Base-by-base conservation (phyloP, 805 yeast species). In the Candida sakaeoensis region DNA sequence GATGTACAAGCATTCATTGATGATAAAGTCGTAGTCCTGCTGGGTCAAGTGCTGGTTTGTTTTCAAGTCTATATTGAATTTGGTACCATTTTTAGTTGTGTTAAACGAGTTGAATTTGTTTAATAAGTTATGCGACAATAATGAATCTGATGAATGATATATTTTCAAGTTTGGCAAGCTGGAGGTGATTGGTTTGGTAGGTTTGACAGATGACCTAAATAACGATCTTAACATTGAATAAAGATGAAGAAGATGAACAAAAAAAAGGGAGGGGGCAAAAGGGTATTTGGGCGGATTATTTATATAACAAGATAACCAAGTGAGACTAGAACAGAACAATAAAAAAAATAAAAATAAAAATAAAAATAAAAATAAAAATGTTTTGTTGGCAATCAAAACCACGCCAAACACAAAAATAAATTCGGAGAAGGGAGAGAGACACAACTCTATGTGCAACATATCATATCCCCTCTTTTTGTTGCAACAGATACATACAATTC, bases 121-220 rank as follows among this genome's bases (percentile, higher is more conserved):
- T 36, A 58, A 57, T 37, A 62, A 47, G 36, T 60, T 60, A 32
- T 43, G 47, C 8, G 64, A 58, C 10, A 50, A 43, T 33, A 47
- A 45, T 21, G 58, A 53, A 32, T 52, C 43, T 18, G 65, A 37
- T 47, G 60, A 55, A 53, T 63, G 68, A 50, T 60, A 62, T 36
- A 38, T 33, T 5, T 23, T 27, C 8, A 36, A 25, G 14, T 5
- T 9, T 8, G 36, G 36, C 15, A 23, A 33, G 16, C 5, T 14
- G 29, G 25, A 12, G 39, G 13, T 26, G 30, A 25, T n/a, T 26
- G 24, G 12, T 5, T 15, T 26, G 3, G 13, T 13, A 5, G 12
- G 7, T 34, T 24, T 34, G 9, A 30, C 9, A 7, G 30, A 34
- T 25, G 6, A 7, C 6, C 17, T 34, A 25, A 24, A 25, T 24